A percentile compares a stretch with the other conserved stretches of the same genome.
Conservation (phyloP, 352 stramenopile genomes). For the Globisporangium nagaii region DNA sequence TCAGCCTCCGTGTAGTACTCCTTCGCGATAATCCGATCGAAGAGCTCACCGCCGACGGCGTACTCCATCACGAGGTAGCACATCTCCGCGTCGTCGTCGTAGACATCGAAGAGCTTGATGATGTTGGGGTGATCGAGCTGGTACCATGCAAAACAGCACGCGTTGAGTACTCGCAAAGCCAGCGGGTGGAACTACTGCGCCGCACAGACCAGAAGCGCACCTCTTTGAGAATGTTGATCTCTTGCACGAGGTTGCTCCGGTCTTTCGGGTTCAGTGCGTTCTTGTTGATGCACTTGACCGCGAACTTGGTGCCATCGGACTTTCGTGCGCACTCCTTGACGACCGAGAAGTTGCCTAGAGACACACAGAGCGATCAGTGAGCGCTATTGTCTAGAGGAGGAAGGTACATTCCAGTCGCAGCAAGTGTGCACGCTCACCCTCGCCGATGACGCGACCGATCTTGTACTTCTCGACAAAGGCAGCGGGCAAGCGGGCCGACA, state of each 20-base stretch:
- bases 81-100: conserved; percentile 63
- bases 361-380: not conserved
- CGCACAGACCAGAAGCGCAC: conserved; percentile 12
- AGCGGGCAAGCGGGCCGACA: conserved; percentile 48
- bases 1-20: conserved; percentile 90
- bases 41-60: conserved; percentile 87
- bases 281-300: conserved; percentile 86
- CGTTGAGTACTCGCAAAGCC: not conserved
- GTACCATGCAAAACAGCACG: not conserved
- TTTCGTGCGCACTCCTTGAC: conserved; percentile 71
- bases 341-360: conserved; percentile 78
- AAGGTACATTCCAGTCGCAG: too few species aligned
- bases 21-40: conserved; percentile 91
- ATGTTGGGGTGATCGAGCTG: conserved; percentile 85
- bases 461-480: conserved; percentile 77
- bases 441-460: conserved; percentile 65
- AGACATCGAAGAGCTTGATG: conserved; percentile 84
- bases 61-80: conserved; percentile 89
- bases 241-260: conserved; percentile 66
- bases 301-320: conserved; percentile 45
- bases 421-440: conserved; percentile 27
- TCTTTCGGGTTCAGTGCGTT: conserved; percentile 73
- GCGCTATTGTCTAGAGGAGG: not conserved
- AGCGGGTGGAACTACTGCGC: too few species aligned
- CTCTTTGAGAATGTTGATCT: conserved; percentile 82